Conservation (phyloP, 371 early-diverging fungal genomes). For the Lichtheimia ramosa region DNA sequence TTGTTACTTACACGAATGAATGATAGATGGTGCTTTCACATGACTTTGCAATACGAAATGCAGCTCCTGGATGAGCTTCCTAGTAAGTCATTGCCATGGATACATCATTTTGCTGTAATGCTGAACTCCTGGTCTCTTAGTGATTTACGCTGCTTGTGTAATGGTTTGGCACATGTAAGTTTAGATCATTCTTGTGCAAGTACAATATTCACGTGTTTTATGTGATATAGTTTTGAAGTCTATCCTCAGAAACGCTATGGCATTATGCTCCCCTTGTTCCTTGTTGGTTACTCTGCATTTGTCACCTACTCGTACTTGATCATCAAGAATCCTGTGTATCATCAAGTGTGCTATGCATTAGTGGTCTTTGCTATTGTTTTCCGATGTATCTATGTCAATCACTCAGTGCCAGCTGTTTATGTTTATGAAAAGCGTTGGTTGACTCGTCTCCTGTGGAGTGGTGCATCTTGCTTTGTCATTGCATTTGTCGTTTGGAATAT, state of each 20-base stretch:
- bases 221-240: conserved; percentile 48
- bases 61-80: conserved; percentile 79
- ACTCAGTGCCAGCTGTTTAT: conserved; percentile 27
- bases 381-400: conserved; percentile 40
- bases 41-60: conserved; percentile 74
- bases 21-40: conserved; percentile 72
- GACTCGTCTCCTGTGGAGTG: conserved; percentile 33
- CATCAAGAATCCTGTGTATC: conserved; percentile 72
- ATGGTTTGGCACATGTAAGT: conserved; percentile 48
- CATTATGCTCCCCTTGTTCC: conserved; percentile 32
- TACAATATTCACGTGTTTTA: conserved; percentile 27
- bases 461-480: conserved; percentile 46
- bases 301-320: conserved; percentile 69
- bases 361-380: conserved; percentile 50
- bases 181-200: neutral
- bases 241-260: conserved; percentile 39
- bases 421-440: conserved; percentile 31
- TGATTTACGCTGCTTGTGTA: conserved; percentile 56
- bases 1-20: neutral
- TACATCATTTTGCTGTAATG: too few species aligned
- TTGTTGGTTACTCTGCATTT: conserved; percentile 52
- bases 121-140: too few species aligned
- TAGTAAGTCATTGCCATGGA: conserved; percentile 32
- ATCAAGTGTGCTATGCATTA: conserved; percentile 70
- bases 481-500: conserved; percentile 80